These are phyloP conservation scores for Acrasis kona DNA, from an alignment of 78 protist species.

Conservation along the genomic window DNA sequence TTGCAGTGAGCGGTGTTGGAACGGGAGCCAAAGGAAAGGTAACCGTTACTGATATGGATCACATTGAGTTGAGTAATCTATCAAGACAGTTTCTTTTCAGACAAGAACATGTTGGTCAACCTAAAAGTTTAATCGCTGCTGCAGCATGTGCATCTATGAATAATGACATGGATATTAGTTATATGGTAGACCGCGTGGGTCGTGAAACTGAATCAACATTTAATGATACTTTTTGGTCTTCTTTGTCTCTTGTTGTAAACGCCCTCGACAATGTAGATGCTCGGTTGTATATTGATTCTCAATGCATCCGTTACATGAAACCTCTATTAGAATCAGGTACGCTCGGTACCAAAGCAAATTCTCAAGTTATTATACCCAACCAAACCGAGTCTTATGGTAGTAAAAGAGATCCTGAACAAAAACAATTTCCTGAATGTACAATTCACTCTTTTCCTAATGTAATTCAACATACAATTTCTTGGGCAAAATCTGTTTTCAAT, in stretches of 20 bases:
- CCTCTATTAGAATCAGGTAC: conserved; percentile 61
- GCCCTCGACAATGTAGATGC: conserved; percentile 61
- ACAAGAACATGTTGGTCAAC: conserved; percentile 32
- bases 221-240: conserved; percentile 11
- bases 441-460: conserved; percentile 39
- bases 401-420: conserved; percentile 24
- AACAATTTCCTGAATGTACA: conserved; percentile 34
- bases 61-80: conserved; percentile 87
- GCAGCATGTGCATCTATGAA: conserved; percentile 12
- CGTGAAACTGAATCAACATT: conserved; percentile 26
- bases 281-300: conserved; percentile 28
- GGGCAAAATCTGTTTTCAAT: conserved; percentile 16
- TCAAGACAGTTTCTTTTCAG: conserved; percentile 95
- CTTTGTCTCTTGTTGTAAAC: not conserved
- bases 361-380: conserved; percentile 25
- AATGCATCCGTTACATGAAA: not conserved
- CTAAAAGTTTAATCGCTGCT: conserved; percentile 23
- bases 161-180: not conserved
- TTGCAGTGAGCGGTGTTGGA: conserved; percentile 67
- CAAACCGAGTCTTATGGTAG: conserved; percentile 37
- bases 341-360: conserved; percentile 25
- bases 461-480: conserved; percentile 47
- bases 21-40: conserved; percentile 14
- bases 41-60: conserved; percentile 90
- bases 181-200: conserved; percentile 5